These are phyloP conservation scores for Carex parvula DNA, from an alignment of 176 grass and related monocot species.

Conservation along the genomic window DNA sequence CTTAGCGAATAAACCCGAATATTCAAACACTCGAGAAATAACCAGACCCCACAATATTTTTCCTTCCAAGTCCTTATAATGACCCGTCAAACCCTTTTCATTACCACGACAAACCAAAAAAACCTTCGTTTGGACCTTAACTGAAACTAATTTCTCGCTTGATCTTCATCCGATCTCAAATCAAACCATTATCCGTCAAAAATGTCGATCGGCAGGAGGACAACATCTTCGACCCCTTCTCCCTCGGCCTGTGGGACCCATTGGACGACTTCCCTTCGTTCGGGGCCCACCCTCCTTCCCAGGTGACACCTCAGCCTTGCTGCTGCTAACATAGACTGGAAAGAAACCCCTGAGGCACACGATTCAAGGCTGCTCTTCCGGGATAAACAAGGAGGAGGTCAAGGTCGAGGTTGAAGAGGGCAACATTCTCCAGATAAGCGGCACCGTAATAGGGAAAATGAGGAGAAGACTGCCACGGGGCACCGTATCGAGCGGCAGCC, in stretches of 20 bases:
- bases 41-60: too few relatives aligned
- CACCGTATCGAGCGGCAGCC: conserved; percentile 1
- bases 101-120: too few relatives aligned
- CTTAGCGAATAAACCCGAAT: too few relatives aligned
- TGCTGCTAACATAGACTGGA: neutral
- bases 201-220: neutral
- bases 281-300: neutral
- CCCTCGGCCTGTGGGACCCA: conserved; percentile 25
- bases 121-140: too few relatives aligned
- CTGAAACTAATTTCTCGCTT: too few relatives aligned
- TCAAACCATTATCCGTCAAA: neutral
- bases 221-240: conserved; percentile 36
- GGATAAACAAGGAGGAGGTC: neutral
- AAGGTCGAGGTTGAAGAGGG: conserved; percentile 3
- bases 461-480: neutral
- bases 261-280: conserved; percentile 2
- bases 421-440: neutral
- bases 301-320: neutral
- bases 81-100: too few relatives aligned
- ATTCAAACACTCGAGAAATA: too few relatives aligned
- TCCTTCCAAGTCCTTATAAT: too few relatives aligned
- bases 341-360: neutral
- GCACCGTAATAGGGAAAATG: neutral
- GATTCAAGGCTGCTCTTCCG: conserved; percentile 1
- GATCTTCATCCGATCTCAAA: too few relatives aligned